Base-by-base conservation (phyloP, 2,329 filamentous ascomycete species). In the Ascochyta viciae-villosae region DNA sequence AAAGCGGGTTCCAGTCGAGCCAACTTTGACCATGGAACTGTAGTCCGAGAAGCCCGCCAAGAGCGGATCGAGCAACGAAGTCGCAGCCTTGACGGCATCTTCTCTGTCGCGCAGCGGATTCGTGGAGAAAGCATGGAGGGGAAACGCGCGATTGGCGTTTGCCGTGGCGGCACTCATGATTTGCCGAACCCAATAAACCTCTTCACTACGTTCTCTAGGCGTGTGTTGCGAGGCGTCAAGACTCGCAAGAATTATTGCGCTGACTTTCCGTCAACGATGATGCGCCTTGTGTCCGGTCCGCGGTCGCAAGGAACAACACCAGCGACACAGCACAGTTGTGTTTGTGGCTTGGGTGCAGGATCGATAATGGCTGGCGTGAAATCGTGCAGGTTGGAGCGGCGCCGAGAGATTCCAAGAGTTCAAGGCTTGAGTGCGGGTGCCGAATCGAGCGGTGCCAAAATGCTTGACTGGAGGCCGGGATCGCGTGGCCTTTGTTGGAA, bases 1-100 rank as follows among this genome's bases (percentile, higher is more conserved):
- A 72, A 92, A 93, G 24, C 89, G 82, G 19, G 91, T 90, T 16
- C 89, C 89, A 0, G 89, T 91, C 13, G 83, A 85, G 5, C 89
- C 89, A 23, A 88, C 84, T 66, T 85, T 87, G 42, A 92, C 82
- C 42, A 89, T 81, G 10, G 87, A 85, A 67, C 85, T 84, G 39
- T 80, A 70, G 0, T 87, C 85, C 1, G 89, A 92, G 75, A 91
- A 90, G 74, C 90, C 90, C 2, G 87, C 83, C 56, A 87, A 81
- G 5, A 93, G 80, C 8, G 90, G 89, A 65, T 90, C 87, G 24
- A 93, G 83, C 9, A 93, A 79, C 2, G 78, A 78, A 7, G 74
- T 66, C 53, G 78, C 78, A 10, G 78, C 78, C 27, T 64, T 68
- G 16, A 76, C 76, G 9, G 78, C 76, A 73, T 81, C 77, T 15